These are phyloP conservation scores for Corynespora cassiicola DNA, from an alignment of 2,329 filamentous ascomycete genomes.

Conservation along the genomic window DNA sequence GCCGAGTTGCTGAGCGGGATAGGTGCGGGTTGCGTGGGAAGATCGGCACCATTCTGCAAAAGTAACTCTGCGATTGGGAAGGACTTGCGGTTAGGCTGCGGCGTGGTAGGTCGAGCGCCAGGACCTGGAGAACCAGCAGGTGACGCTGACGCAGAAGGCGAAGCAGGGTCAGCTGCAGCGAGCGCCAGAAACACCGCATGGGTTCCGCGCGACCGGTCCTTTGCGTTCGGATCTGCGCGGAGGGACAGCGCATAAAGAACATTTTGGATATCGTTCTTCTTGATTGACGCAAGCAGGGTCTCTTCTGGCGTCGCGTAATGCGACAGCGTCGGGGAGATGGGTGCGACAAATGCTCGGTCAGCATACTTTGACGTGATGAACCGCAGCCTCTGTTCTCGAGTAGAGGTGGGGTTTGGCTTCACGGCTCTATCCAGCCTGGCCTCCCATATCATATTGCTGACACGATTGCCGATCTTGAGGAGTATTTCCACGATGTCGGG, in stretches of 20 bases:
- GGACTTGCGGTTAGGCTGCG: conserved; percentile 52
- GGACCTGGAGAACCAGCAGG: conserved; percentile 53
- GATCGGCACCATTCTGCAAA: conserved; percentile 90
- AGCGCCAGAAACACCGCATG: conserved; percentile 91
- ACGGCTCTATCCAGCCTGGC: conserved; percentile 74
- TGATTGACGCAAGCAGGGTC: conserved; percentile 87
- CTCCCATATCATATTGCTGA: conserved; percentile 98
- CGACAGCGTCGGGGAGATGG: conserved; percentile 76
- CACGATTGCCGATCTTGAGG: conserved; percentile 87
- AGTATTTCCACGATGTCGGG: conserved; percentile 95
- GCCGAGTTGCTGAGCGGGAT: conserved; percentile 85
- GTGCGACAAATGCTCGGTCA: conserved; percentile 80
- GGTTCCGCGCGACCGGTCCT: conserved; percentile 84
- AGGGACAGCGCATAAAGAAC: conserved; percentile 90
- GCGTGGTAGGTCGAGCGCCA: conserved; percentile 49
- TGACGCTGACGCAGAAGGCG: conserved; percentile 63
- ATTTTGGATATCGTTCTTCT: conserved; percentile 93
- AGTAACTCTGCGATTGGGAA: conserved; percentile 93
- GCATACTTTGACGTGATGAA: conserved; percentile 97
- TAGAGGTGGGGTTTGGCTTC: conserved; percentile 80
- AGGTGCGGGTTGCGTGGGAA: conserved; percentile 76
- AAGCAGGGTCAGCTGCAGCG: conserved; percentile 88
- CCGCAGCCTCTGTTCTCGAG: conserved; percentile 85
- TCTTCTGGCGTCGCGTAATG: conserved; percentile 83
- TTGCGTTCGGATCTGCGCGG: conserved; percentile 79